Base-by-base conservation (phyloP, 164 flowering plant species). In the Annona squamosa region DNA sequence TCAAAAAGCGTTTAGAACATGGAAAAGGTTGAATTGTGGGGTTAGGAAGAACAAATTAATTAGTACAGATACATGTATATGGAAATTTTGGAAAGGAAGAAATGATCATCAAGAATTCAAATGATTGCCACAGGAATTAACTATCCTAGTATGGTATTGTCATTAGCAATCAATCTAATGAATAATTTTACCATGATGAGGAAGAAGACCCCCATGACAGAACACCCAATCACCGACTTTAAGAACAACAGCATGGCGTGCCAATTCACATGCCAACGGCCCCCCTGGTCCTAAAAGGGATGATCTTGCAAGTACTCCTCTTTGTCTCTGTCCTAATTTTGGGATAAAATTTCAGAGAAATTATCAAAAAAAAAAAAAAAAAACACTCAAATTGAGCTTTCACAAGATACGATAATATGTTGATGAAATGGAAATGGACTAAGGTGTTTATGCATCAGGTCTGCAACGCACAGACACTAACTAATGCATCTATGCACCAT, bases 151-250 rank as follows among this genome's bases (percentile, higher is more conserved):
- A 26, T 16, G 9, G 12, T 66, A 66, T 43, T 66, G 42, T 46
- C 46, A 41, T 42, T 4, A 43, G 12, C 46, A 46, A 66, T 16
- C 68, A 13, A 66, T 10, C n/a, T 42, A 42, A 10, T 9, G 18
- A 72, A 5, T 72, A 43, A 37, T 62, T 72, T 77, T 88, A 94
- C 99, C 99, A 77, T 94, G 99, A 79, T 87, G 95, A 79, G 99
- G 99, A 82, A 94, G 97, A 82, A 94, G 92, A 45, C 98, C 98
- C 19, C 99, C 99, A 71, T 92, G 99, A 85, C 99, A 92, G 79
- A 95, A 92, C 52, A 95, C 81, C 99, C 98, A 95, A 70, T 95
- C 96, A 82, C 92, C 84, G 43, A 95, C 88, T 82, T 87, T 86
- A 75, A 95, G 96, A 69, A 85, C 89, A 77, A 95, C 97, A 67